Base-by-base conservation (phyloP, 352 stramenopile species). In the Phytophthora citricola region DNA sequence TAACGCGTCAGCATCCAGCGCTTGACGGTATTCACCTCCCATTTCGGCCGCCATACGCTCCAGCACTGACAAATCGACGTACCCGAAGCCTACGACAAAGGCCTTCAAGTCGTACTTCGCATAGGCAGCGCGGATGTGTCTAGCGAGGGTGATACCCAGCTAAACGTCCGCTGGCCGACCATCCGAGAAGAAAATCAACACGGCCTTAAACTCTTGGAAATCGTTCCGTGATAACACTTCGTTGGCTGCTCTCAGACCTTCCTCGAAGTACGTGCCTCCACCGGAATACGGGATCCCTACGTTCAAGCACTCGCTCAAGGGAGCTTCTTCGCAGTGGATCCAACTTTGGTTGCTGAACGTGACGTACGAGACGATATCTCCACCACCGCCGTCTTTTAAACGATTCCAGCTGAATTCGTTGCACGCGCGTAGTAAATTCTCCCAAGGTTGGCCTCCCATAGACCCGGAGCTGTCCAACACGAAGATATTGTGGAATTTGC, bases 21-120 rank as follows among this genome's bases (percentile, higher is more conserved):
- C 66, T 0, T 78, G 34, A 26, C 73, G 64, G 58, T 90, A 94
- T 26, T 74, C 63, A 0, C 83, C 85, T 7, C 79, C 76, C 4
- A 94, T 73, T 29, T 73, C 60, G 3, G 58, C 39, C 4, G 82
- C 81, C 2, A 92, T 36, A 3, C 62, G 68, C 47, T 89, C 12
- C 4, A 92, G 63, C 1, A 89, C 73, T 1, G 62, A 26, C 39
- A 90, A 66, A 49, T 92, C 82, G 41, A 87, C 65, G 11, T n/a
- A 41, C 7, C 85, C 83, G 53, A 90, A 93, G 7, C 85, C 83
- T 0, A 93, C 83, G 2, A 73, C 72, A 31, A 89, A 92, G 5
- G 78, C 67, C 43, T 83, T 66, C 24, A 93, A 48, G 8, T 74
- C 77, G 32, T 90, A 87, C 51, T 76, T 87, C 0, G 52, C 71